Base-by-base conservation (phyloP, 1,139 yeast genomes). In the Scheffersomyces parashehatae region DNA sequence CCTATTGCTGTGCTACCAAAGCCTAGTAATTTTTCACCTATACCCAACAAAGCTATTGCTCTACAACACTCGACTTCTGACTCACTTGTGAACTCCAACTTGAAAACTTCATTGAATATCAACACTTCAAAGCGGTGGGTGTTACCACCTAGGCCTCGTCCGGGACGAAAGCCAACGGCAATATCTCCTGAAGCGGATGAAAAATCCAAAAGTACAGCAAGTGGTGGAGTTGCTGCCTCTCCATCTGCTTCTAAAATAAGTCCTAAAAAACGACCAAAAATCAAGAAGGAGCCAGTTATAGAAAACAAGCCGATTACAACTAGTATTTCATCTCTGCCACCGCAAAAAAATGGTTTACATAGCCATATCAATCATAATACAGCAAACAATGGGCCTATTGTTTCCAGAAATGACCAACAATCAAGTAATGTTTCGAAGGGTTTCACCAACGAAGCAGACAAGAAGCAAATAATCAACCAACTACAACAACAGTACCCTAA, bases 61-160 rank as follows among this genome's bases (percentile, higher is more conserved):
- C 43, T 53, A 41, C 51, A 42, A 39, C 28, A 43, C 14, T 28
- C 53, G 12, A 48, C 49, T 13, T 51, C 55, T 44, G 62, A 64
- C 35, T 48, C 60, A 12, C 46, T 56, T n/a, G 15, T 31, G 16
- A 38, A 41, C 33, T 45, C 59, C 9, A 42, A 48, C 7, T 42
- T 60, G 15, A 55, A 59, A 29, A 51, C 58, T 5, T 52, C 66
- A 4, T 56, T 64, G 34, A 64, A 64, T 42, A 70, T 73, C 51
- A 76, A 75, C 51, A 79, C 85, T 3, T 75, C 81, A 32, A 78
- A 77, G 48, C 73, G 75, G 50, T 82, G 87, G 87, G 82, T 82
- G 2, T 61, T 82, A 35, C 87, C 86, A 2, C 86, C 86, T 2
- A 63, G 86, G 42, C 85, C 86, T 2, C 70, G 84, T 42, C 83